Percentiles rank a stretch among this genome's conserved stretches.
phyloP scores from a whole-genome alignment of 1,284 basidiomycete genomes.

The Fomes fomentarius region DNA sequence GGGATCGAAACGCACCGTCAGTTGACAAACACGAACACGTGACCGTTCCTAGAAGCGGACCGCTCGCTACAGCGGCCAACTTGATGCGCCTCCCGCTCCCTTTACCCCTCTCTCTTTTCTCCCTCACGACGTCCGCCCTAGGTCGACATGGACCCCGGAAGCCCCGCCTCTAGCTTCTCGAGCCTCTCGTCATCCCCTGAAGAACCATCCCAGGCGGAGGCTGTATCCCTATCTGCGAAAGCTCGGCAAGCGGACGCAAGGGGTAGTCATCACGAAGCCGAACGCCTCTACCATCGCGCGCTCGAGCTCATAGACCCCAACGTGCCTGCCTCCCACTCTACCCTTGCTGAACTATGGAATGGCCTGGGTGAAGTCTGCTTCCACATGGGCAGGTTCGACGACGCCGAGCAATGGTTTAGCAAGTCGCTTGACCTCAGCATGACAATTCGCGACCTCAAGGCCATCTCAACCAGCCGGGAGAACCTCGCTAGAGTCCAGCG shows the following conservation, averaged over 20 bases:
- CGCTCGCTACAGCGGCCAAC: conserved; percentile 2
- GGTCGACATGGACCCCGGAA: neutral
- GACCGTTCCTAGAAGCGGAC: conserved; percentile 12
- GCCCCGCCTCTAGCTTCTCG: conserved; percentile 4
- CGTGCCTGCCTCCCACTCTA: conserved; percentile 14
- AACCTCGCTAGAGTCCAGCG: conserved; percentile 37
- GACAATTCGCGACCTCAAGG: conserved; percentile 28
- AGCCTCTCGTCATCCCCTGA: conserved; percentile 2
- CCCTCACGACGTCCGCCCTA: neutral
- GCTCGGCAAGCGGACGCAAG: conserved; percentile 25
- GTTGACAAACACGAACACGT: conserved; percentile 23
- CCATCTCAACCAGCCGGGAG: conserved; percentile 36
- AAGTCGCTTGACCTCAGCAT: conserved; percentile 33
- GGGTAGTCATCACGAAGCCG: conserved; percentile 34
- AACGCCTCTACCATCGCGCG: conserved; percentile 31
- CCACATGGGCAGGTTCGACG: conserved; percentile 34
- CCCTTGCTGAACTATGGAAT: conserved; percentile 34
- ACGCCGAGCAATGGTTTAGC: conserved; percentile 36
- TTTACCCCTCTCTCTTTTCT: conserved; percentile 1
- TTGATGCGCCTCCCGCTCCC: conserved; percentile 5
- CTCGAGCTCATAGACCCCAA: conserved; percentile 30
- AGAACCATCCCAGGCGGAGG: conserved; percentile 12
- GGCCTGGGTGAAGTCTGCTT: conserved; percentile 38
- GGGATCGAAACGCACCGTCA: neutral
- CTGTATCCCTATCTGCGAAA: conserved; percentile 20